These are phyloP conservation scores for Phytophthora tentaculata DNA, from an alignment of 352 stramenopile genomes.

Conservation along the genomic window DNA sequence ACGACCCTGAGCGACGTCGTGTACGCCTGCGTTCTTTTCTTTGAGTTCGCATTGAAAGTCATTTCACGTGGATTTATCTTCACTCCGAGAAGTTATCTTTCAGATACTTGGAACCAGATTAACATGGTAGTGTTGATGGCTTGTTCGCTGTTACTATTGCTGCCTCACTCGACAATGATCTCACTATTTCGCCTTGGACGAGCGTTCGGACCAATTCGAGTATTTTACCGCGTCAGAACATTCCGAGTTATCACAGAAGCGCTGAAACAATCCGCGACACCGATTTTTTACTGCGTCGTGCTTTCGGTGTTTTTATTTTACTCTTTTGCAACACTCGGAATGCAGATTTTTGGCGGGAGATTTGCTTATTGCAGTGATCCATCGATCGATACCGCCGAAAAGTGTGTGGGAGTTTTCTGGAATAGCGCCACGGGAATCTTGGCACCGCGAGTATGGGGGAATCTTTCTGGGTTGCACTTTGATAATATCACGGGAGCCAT, in stretches of 20 bases:
- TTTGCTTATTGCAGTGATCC: slow-evolving; percentile 87
- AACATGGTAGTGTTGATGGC: slow-evolving; percentile 85
- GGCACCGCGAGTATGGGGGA: slow-evolving; percentile 79
- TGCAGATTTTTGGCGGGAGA: slow-evolving; percentile 84
- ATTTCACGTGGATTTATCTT: slow-evolving; percentile 81
- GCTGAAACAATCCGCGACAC: slow-evolving; percentile 70
- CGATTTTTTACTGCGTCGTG: slow-evolving; percentile 86
- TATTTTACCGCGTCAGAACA: slow-evolving; percentile 87
- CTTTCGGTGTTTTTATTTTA: slow-evolving; percentile 86
- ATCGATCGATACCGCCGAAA: slow-evolving; percentile 39
- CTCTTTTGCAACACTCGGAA: slow-evolving; percentile 84
- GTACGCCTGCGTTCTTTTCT: slow-evolving; percentile 76
- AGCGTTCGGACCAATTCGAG: slow-evolving; percentile 81
- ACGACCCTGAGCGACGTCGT: slow-evolving; percentile 75
- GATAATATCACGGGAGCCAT: slow-evolving; percentile 85
- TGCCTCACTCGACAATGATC: slow-evolving; percentile 79
- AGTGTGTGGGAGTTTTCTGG: slow-evolving; percentile 77
- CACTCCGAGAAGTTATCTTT: slow-evolving; percentile 82
- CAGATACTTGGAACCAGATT: slow-evolving; percentile 83
- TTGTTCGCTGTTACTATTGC: slow-evolving; percentile 73
- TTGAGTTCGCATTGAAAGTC: slow-evolving; percentile 88
- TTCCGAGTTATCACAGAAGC: slow-evolving; percentile 88
- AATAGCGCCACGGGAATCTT: slow-evolving; percentile 56
- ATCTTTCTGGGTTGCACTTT: slow-evolving; percentile 81
- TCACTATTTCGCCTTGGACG: slow-evolving; percentile 76